These are phyloP conservation scores for Neurospora intermedia DNA, from an alignment of 495 filamentous ascomycete genomes.

Conservation along the genomic window DNA sequence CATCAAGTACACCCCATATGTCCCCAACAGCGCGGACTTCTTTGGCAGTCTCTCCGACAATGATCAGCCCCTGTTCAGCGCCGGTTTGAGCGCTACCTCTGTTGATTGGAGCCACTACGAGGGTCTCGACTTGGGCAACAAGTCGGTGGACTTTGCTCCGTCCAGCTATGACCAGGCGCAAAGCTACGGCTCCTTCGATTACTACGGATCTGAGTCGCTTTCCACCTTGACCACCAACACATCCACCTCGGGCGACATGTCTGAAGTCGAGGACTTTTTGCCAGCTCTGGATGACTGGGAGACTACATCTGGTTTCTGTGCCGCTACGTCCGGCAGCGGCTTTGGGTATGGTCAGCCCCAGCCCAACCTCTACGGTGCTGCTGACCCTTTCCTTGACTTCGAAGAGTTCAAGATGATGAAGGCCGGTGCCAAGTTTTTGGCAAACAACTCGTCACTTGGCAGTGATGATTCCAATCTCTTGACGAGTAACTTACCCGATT, in stretches of 20 bases:
- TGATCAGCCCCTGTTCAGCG: slow-evolving; percentile 56
- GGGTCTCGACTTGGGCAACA: slow-evolving; percentile 43
- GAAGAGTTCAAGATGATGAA: slow-evolving; percentile 46
- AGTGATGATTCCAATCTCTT: slow-evolving; percentile 25
- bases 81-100: slow-evolving; percentile 49
- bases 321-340: slow-evolving; percentile 32
- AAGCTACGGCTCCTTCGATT: slow-evolving; percentile 59
- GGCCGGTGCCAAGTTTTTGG: slow-evolving; percentile 30
- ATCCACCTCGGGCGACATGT: slow-evolving; percentile 67
- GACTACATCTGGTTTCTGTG: slow-evolving; percentile 40
- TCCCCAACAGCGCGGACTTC: slow-evolving; percentile 40
- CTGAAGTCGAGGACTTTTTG: slow-evolving; percentile 58
- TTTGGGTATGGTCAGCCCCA: slow-evolving; percentile 45
- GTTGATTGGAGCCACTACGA: slow-evolving; percentile 71
- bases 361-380: slow-evolving; percentile 39
- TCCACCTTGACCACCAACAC: slow-evolving; percentile 44
- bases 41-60: slow-evolving; percentile 46
- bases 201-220: slow-evolving; percentile 40
- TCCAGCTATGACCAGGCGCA: slow-evolving; percentile 59
- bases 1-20: slow-evolving; percentile 44
- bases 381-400: slow-evolving; percentile 49
- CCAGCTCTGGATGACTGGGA: slow-evolving; percentile 47
- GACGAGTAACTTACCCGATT: slow-evolving; percentile 7
- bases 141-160: slow-evolving; percentile 42
- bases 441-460: slow-evolving; percentile 23